These are phyloP conservation scores for Purpureocillium takamizusanense DNA, from an alignment of 2,329 filamentous ascomycete species.

Conservation along the genomic window DNA sequence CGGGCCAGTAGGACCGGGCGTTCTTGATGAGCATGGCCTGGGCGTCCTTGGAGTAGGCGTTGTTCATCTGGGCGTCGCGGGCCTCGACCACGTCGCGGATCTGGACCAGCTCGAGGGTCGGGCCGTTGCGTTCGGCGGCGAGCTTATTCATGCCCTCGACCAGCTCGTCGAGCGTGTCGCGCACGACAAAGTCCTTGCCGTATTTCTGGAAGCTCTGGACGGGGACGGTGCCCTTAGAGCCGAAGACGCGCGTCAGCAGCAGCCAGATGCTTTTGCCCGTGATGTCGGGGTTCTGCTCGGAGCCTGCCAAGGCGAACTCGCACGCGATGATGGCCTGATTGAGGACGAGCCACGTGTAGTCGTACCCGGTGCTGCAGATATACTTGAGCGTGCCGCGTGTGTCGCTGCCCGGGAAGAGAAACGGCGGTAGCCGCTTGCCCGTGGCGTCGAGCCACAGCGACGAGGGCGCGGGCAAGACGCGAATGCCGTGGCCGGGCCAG, in stretches of 20 bases:
- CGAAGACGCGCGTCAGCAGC: constrained; percentile 40
- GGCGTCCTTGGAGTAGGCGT: constrained; percentile 49
- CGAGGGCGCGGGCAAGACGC: constrained; percentile 50
- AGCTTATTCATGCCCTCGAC: constrained; percentile 52
- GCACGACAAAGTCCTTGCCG: constrained; percentile 50
- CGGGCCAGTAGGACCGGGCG: constrained; percentile 45
- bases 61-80: constrained; percentile 47
- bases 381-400: constrained; percentile 49
- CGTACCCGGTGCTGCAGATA: constrained; percentile 51
- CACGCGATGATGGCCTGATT: constrained; percentile 49
- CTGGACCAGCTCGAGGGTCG: constrained; percentile 32
- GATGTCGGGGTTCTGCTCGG: constrained; percentile 54
- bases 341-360: constrained; percentile 56
- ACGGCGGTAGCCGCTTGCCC: constrained; percentile 47
- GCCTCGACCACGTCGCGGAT: constrained; percentile 39
- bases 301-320: constrained; percentile 53
- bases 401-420: constrained; percentile 47
- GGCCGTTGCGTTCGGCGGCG: constrained; percentile 34
- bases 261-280: constrained; percentile 48
- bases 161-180: constrained; percentile 44
- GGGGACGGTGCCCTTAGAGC: constrained; percentile 39
- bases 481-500: constrained; percentile 52
- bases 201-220: constrained; percentile 52
- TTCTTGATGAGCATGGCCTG: constrained; percentile 55
- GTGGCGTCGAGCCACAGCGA: constrained; percentile 55